Evolutionary conservation across 805 yeast species (phyloP), one percentile per base, ranked within the genome.

Genomic region (Nakazawaea ambrosiae): DNA sequence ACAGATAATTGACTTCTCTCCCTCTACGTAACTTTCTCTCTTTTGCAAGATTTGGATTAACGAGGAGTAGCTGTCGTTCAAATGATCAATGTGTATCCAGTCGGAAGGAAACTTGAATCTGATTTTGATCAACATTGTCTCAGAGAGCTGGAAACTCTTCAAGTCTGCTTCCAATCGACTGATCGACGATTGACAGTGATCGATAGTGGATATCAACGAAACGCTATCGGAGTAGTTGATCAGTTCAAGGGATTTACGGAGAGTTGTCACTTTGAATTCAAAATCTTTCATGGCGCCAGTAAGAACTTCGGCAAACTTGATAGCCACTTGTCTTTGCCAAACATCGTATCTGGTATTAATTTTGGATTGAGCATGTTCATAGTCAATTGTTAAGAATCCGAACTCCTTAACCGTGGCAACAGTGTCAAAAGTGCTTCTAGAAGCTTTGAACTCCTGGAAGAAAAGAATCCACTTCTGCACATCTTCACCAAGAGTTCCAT

Each of bases 41-140:
- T 51, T 46, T 3, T 45, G 44, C 30, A 70, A 36, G 9, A 73
- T 51, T 26, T 71, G 63, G 1, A 45, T 36, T 23, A 78, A 49
- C 2, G 75, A 60, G 1, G 58, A 48, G 37, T 65, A 51, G 37
- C 73, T 76, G 35, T 61, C 63, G 11, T 72, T 75, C 0, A 85
- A 40, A 46, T 85, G 94, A 28, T 82, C 92, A 33, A 61, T 61
- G 50, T 62, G 73, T 1, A 78, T 43, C 81, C 88, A 81, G 20
- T 68, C 67, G 0, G 56, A 25, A 0, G 80, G 72, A 34, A 75
- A 67, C 17, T 61, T 62, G 42, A 57, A 69, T 31, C 80, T 57
- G n/a, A 65, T 58, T 20, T 66, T 63, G 2, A 60, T 27, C 16
- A 61, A 31, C 2, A 52, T 17, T 1, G 28, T 31, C 29, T 58